Conservation (phyloP, 352 stramenopile genomes). For the Globisporangium cylindrosporum region DNA sequence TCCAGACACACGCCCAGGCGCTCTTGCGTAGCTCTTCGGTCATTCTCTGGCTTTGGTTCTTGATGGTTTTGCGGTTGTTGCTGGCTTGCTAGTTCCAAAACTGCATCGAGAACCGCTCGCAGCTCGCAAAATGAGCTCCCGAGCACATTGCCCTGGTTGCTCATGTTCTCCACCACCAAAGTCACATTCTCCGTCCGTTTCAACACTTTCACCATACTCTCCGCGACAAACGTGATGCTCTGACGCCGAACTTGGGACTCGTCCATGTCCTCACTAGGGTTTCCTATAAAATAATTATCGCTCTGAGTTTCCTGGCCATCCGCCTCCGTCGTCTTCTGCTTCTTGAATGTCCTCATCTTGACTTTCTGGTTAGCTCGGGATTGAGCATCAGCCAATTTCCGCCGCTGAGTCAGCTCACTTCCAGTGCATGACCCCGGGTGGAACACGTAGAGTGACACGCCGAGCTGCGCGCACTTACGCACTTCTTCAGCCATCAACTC, state of each 20-base stretch:
- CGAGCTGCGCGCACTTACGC: conserved; percentile 32
- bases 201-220: conserved; percentile 32
- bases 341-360: conserved; percentile 2
- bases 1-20: conserved; percentile 42
- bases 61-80: background rate
- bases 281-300: background rate
- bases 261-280: background rate
- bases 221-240: conserved; percentile 30
- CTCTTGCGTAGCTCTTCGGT: background rate
- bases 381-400: conserved; percentile 9
- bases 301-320: background rate
- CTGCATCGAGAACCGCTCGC: conserved; percentile 27
- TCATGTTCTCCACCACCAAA: conserved; percentile 47
- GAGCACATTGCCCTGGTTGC: conserved; percentile 36
- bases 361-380: conserved; percentile 11
- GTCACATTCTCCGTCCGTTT: conserved; percentile 23
- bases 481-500: conserved; percentile 44
- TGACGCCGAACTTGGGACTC: conserved; percentile 4
- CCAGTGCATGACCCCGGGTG: conserved; percentile 37
- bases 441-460: conserved; percentile 40
- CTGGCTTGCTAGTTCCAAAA: background rate
- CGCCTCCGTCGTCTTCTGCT: conserved; percentile 5
- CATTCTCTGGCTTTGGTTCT: background rate
- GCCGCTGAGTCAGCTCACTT: conserved; percentile 7
- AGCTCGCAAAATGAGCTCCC: conserved; percentile 36